Evolutionary conservation across 2,329 filamentous ascomycete species (phyloP).

Genomic region (Colletotrichum horii): DNA sequence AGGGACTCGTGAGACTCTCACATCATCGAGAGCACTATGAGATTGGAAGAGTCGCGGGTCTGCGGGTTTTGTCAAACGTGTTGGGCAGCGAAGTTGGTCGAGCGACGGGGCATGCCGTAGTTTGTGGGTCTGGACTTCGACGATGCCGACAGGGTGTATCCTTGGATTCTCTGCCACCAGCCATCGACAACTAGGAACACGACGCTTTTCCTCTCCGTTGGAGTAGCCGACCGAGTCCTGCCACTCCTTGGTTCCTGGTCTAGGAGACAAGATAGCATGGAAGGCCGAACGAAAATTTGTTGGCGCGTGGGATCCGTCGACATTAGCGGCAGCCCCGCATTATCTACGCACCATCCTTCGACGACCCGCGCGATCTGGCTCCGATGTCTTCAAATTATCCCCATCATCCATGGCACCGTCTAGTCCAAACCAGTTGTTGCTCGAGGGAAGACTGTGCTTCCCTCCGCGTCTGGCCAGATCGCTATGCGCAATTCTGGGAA

Average conservation of each 20-base stretch:
- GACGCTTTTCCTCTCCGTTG: background rate
- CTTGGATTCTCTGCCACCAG: constrained; percentile 6
- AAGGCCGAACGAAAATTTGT: background rate
- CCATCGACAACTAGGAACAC: constrained; percentile 9
- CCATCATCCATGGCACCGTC: background rate
- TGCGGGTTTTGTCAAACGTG: background rate
- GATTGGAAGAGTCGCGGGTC: background rate
- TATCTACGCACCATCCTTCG: background rate
- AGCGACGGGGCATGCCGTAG: constrained; percentile 11
- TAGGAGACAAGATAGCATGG: background rate
- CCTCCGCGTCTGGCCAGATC: background rate
- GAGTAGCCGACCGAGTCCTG: background rate
- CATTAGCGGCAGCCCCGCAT: constrained; percentile 9
- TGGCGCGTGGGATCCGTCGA: constrained; percentile 3
- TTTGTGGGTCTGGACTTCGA: constrained; percentile 13
- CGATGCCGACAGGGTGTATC: constrained; percentile 15
- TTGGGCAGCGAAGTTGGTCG: constrained; percentile 12
- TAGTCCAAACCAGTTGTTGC: constrained; percentile 17
- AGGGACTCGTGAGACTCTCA: background rate
- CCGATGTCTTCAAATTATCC: background rate
- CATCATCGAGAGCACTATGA: background rate
- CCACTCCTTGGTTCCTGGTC: background rate
- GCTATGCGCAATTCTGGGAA: background rate
- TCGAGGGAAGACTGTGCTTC: background rate
- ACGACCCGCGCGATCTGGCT: background rate